Percentiles rank a stretch among this genome's conserved stretches.
Evolutionary conservation across 345 rosid genomes (phyloP).

Genomic region (Mercurialis annua): DNA sequence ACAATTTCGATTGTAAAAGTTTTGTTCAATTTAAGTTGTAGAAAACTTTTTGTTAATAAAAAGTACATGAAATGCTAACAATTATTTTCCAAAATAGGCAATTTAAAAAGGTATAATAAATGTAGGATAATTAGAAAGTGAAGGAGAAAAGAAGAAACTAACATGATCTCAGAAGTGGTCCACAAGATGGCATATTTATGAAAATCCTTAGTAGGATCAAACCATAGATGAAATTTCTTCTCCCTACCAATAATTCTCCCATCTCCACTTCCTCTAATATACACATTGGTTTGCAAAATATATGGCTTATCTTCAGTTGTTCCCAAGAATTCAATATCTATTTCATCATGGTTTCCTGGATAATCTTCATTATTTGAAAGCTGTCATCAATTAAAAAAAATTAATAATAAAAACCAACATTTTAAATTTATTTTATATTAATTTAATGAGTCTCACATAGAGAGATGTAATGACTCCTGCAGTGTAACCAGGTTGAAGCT

Average conservation of each 20-base stretch:
- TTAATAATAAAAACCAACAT: no score
- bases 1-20: no score
- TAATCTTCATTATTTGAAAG: slow-evolving; percentile 81
- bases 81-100: background rate
- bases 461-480: slow-evolving; percentile 90
- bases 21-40: background rate
- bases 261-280: slow-evolving; percentile 88
- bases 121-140: background rate
- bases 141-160: slow-evolving; percentile 17
- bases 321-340: slow-evolving; percentile 89
- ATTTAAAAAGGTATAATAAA: background rate
- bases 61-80: background rate
- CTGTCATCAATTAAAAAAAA: slow-evolving; percentile 26
- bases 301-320: slow-evolving; percentile 69
- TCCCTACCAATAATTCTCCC: slow-evolving; percentile 73
- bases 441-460: slow-evolving; percentile 47
- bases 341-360: slow-evolving; percentile 84
- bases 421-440: no score
- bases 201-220: slow-evolving; percentile 78
- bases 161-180: slow-evolving; percentile 73
- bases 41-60: background rate
- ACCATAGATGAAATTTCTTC: slow-evolving; percentile 76
- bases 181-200: slow-evolving; percentile 75
- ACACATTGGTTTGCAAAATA: slow-evolving; percentile 85
- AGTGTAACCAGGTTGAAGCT: slow-evolving; percentile 86